Base-by-base conservation (phyloP, 208 protist genomes). In the Leishmania guyanensis region DNA sequence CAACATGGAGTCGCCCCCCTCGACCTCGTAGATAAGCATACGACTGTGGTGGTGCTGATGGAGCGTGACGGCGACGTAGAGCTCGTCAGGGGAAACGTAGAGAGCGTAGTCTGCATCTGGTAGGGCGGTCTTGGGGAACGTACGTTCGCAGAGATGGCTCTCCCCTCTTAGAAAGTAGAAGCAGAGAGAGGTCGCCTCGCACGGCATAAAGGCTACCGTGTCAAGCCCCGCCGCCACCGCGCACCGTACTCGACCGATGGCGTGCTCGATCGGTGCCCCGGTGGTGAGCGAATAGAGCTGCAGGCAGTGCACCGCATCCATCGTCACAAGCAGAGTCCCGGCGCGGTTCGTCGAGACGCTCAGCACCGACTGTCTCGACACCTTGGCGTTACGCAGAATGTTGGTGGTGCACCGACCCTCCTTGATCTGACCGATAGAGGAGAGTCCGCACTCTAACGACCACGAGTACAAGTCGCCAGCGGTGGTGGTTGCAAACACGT, bases 331-430 rank as follows among this genome's bases (percentile, higher is more conserved):
- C 39, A 86, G 58, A 5, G 84, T 85, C 53, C 82, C 82, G 9
- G 73, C 56, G 29, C 80, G 60, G 79, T 95, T 90, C 36, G 84
- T 84, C 39, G 78, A 83, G 17, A 95, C 76, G 9, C 64, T 56
- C 33, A 53, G 66, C 64, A 97, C 89, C 54, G 88, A 71, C 62
- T 76, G 58, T 20, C n/a, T 29, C 43, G 92, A 95, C 0, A 96
- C 80, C 74, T 94, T 94, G 53, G 79, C 83, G 83, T 91, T 97
- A 51, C 84, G 74, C 3, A 88, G 78, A 80, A 91, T 90, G 77
- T 92, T 87, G 0, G 85, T 93, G n/a, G 90, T 91, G 54, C 91
- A 74, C 20, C 51, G 76, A 43, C 91, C 92, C 46, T 88, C 88
- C 48, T 86, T 88, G 33, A 82, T 84, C 43, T 86, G 75, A 53